Evolutionary conservation across 1,284 basidiomycete genomes (phyloP).

Genomic region (Pulveroboletus sp.): DNA sequence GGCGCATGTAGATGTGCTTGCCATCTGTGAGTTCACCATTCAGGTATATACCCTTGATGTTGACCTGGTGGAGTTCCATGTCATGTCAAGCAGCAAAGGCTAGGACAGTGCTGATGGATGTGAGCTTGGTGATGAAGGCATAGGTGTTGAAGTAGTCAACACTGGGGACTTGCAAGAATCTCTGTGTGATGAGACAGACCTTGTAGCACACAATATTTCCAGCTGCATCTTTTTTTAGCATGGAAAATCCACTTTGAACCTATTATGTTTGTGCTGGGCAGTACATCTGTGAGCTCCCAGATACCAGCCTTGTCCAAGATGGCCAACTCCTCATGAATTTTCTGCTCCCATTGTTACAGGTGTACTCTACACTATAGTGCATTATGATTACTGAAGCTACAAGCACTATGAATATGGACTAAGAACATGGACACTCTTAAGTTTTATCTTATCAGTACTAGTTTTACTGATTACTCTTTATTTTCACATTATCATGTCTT

Average conservation of each 20-base stretch:
- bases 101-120: conserved; percentile 31
- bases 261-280: conserved; percentile 9
- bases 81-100: background rate
- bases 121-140: conserved; percentile 34
- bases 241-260: conserved; percentile 39
- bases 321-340: conserved; percentile 6
- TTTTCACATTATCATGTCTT: no score
- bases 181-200: conserved; percentile 42
- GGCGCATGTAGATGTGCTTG: background rate
- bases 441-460: no score
- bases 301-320: conserved; percentile 3
- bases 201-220: conserved; percentile 39
- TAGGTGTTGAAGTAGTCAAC: conserved; percentile 43
- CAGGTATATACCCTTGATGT: background rate
- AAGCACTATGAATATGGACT: no score
- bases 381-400: no score
- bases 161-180: conserved; percentile 44
- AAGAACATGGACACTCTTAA: no score
- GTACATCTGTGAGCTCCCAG: conserved; percentile 6
- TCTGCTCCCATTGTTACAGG: no score
- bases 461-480: no score
- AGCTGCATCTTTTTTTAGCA: conserved; percentile 32
- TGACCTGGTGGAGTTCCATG: background rate
- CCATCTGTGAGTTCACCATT: background rate
- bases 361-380: no score